Base-by-base conservation (phyloP, 257 asterid genomes). In the Jasminum sambac region DNA sequence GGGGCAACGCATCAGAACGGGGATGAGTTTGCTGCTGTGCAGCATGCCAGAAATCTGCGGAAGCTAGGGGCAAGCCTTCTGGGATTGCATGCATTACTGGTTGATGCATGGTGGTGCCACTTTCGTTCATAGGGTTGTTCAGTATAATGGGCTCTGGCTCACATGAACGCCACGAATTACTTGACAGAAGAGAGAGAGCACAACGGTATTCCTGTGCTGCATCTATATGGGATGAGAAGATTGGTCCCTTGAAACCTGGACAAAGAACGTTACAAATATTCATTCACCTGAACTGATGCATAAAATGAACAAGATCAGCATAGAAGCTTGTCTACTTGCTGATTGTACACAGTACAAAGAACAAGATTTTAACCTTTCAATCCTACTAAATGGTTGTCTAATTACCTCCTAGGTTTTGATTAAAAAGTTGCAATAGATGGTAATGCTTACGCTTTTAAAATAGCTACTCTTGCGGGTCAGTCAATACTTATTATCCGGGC, bases 141-240 rank as follows among this genome's bases (percentile, higher is more conserved):
- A 80, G 68, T n/a, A 85, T 77, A 57, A 78, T 61, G 64, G 86
- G 68, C 36, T 80, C 80, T 6, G 84, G 84, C 70, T 82, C 86
- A 50, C 84, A 83, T 17, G 91, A 82, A 80, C 82, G 87, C 89
- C 90, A 90, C 11, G 91, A 82, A 77, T 73, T 80, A 26, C 76
- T 90, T 90, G 97, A 90, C 97, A 90, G 97, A 89, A 90, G 97
- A 90, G 97, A 90, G 97, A 90, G 97, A 90, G 97, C 97, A 87
- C 95, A 84, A 48, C 82, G 72, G 76, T 74, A 76, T 19, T 84
- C 90, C 44, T 83, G 81, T 83, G 87, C 79, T 81, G 83, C 81
- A 74, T 75, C 88, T 70, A 75, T 25, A 57, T 38, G 66, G 68
- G 83, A 68, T 41, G 84, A 78, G 67, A 82, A 73, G 65, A 76